Evolutionary conservation across 108 stramenopile species (phyloP), one percentile per base, ranked within the genome.

Genomic region (Chaetoceros tenuissimus): DNA sequence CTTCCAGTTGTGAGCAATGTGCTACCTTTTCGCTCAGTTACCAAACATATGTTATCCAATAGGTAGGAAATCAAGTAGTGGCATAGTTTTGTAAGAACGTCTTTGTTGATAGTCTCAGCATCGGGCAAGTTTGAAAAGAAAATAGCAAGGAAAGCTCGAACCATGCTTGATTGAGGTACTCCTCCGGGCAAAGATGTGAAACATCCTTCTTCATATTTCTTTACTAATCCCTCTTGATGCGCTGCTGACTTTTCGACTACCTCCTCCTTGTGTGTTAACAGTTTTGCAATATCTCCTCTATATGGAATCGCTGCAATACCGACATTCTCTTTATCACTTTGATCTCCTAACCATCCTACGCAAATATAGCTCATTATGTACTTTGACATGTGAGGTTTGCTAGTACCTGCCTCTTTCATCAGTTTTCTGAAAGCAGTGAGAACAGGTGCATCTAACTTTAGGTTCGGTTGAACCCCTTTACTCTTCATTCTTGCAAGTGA

Each of bases 221-320:
- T 24, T 23, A 40, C 34, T 5, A 40, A 13, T 28, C 47, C 25
- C 31, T 29, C 31, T 64, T 80, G 78, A 62, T 84, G 68, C 17
- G 62, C 57, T 18, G 80, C 51, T 29, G 72, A 50, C 57, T 84
- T 82, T 28, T 87, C 84, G 16, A 80, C 46, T 49, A 61, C 71
- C 0, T 53, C 65, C 59, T 87, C 92, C 57, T 93, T 94, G 71
- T 82, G 78, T 27, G 85, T 34, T 20, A 94, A 64, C 8, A 94
- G 81, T 7, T 85, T 47, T 24, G 66, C 74, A 53, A 91, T 78
- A 31, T 80, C 72, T n/a, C 80, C 67, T 8, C 65, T 53, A 51
- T 87, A 93, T 3, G 87, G 84, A 63, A 89, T 89, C 2, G 87
- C 83, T 26, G 59, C 64, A 10, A 82, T 17, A 10, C 90, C 90